These are phyloP conservation scores for Diversispora eburnea DNA, from an alignment of 192 early-diverging fungal species.

Conservation along the genomic window DNA sequence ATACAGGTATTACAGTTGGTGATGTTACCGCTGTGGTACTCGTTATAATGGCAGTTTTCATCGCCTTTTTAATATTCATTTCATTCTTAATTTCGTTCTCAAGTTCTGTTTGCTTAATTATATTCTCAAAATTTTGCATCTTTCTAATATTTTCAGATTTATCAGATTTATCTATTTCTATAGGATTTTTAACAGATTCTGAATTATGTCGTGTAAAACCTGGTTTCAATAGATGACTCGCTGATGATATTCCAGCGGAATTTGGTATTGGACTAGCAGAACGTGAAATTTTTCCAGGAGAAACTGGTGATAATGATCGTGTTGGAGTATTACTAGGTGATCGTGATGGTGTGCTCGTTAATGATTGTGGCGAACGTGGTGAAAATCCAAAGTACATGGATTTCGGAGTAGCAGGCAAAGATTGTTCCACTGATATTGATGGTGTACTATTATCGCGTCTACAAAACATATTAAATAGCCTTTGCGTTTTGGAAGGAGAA, in stretches of 20 bases:
- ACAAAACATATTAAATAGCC: too few relatives aligned
- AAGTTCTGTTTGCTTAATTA: neutral
- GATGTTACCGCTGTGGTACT: neutral
- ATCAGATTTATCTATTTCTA: neutral
- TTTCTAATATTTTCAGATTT: neutral
- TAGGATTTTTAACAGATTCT: neutral
- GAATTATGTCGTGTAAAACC: neutral
- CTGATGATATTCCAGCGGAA: neutral
- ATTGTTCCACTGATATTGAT: too few relatives aligned
- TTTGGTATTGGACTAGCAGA: neutral
- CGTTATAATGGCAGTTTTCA: neutral
- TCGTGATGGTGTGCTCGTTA: too few relatives aligned
- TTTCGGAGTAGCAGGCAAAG: too few relatives aligned
- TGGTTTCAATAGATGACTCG: neutral
- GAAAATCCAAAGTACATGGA: too few relatives aligned
- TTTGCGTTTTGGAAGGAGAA: neutral
- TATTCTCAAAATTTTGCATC: constrained; percentile 2
- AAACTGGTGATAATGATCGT: neutral
- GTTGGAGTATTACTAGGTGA: too few relatives aligned
- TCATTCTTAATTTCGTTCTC: neutral
- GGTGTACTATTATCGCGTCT: too few relatives aligned
- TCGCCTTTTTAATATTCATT: neutral
- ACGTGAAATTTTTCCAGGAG: neutral
- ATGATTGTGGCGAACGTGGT: too few relatives aligned
- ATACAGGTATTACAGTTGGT: neutral